Conservation (phyloP, 148 eudicot genomes). For the Agrostemma githago region DNA sequence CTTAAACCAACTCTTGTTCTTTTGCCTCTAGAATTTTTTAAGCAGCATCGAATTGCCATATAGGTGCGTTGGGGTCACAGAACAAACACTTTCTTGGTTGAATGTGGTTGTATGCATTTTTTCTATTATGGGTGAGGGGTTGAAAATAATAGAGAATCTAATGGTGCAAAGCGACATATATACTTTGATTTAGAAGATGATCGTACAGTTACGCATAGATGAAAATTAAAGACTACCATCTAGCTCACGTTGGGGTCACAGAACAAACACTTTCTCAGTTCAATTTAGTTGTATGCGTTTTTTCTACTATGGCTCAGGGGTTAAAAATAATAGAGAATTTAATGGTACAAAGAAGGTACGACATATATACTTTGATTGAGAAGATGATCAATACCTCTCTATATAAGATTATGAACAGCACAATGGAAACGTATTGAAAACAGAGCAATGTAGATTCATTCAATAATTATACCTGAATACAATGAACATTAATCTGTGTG, state of each 20-base stretch:
- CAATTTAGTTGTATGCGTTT: too few relatives aligned
- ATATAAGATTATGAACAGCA: background rate
- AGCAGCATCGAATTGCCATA: background rate
- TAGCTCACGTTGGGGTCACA: background rate
- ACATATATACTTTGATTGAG: background rate
- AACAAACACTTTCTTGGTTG: background rate
- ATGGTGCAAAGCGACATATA: background rate
- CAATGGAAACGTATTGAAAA: background rate
- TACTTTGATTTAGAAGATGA: background rate
- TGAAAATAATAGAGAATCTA: too few relatives aligned
- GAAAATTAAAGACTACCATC: background rate
- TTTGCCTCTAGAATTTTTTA: background rate
- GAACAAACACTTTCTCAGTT: background rate
- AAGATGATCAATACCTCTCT: background rate
- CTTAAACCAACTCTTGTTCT: too few relatives aligned
- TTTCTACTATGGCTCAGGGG: too few relatives aligned
- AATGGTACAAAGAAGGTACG: too few relatives aligned
- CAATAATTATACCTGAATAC: background rate
- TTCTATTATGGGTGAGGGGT: too few relatives aligned
- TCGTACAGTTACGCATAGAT: background rate
- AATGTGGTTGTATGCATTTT: too few relatives aligned
- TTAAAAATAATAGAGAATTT: too few relatives aligned
- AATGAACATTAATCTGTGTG: background rate
- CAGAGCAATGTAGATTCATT: background rate
- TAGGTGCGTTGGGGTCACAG: background rate